Conservation (phyloP, 2,329 filamentous ascomycete genomes). For the Aureobasidium musti region DNA sequence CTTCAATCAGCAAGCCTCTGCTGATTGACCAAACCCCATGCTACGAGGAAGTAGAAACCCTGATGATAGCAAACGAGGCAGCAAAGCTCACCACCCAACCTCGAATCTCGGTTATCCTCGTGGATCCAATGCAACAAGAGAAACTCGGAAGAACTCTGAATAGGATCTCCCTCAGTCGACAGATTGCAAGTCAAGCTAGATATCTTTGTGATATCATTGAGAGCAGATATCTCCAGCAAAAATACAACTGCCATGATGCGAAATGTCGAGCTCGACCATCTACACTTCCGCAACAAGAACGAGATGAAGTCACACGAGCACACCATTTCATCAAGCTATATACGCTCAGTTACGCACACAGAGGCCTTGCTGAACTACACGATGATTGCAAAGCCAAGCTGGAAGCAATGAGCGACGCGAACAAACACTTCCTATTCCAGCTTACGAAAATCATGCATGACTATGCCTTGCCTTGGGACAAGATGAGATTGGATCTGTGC, state of each 20-base stretch:
- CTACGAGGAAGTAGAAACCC: constrained; percentile 1
- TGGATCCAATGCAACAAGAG: background rate
- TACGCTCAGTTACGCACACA: background rate
- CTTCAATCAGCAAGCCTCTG: background rate
- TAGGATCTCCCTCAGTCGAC: background rate
- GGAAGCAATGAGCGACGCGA: background rate
- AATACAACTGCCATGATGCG: constrained; percentile 20
- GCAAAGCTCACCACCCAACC: background rate
- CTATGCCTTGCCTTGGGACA: constrained; percentile 24
- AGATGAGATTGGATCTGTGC: constrained; percentile 14
- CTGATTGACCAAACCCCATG: constrained; percentile 5
- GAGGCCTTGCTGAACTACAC: background rate
- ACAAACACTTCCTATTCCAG: constrained; percentile 10
- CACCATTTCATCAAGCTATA: constrained; percentile 26
- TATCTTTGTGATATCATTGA: constrained; percentile 25
- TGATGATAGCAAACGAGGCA: background rate
- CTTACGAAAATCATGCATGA: constrained; percentile 20
- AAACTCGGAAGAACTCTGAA: background rate
- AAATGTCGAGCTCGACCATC: constrained; percentile 25
- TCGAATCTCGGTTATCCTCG: background rate
- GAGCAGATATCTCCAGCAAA: constrained; percentile 16
- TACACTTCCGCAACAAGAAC: background rate
- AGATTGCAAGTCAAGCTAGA: background rate
- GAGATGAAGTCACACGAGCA: background rate
- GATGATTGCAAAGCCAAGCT: background rate